A percentile compares a stretch with the other conserved stretches of the same genome.
These are phyloP conservation scores for Sequoiadendron giganteum DNA, from an alignment of 75 land plant genomes.

Conservation along the genomic window DNA sequence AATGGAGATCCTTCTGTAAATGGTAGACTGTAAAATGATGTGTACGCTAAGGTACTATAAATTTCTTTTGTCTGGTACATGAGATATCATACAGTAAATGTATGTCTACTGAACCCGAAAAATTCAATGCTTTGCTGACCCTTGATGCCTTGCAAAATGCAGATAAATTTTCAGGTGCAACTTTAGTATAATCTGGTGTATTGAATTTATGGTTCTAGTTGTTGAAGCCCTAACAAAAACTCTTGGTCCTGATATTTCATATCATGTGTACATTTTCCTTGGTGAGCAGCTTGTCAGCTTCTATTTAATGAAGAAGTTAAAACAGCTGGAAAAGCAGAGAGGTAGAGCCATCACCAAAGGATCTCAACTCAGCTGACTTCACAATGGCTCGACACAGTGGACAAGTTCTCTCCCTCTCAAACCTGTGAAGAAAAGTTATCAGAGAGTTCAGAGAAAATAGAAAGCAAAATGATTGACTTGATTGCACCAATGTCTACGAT, in stretches of 20 bases:
- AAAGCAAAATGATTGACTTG: neutral
- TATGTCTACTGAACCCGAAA: neutral
- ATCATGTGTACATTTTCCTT: neutral
- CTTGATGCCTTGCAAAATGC: neutral
- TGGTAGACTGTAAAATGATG: neutral
- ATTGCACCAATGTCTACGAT: neutral
- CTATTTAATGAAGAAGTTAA: neutral
- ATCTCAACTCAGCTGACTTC: constrained; percentile 36
- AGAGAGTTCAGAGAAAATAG: neutral
- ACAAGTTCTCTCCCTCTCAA: constrained; percentile 49
- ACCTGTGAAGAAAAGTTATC: constrained; percentile 20
- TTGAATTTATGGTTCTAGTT: neutral
- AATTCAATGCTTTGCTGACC: neutral
- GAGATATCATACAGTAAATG: neutral
- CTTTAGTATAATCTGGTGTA: neutral
- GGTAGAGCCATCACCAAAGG: constrained; percentile 48
- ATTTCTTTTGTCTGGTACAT: neutral
- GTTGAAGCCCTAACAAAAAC: neutral
- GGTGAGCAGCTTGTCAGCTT: neutral
- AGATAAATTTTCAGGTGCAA: neutral
- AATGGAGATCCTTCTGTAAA: neutral
- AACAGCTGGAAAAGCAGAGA: constrained; percentile 43
- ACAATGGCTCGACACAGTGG: constrained; percentile 44
- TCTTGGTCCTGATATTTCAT: neutral
- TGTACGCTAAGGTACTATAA: neutral